A percentile compares a stretch with the other conserved stretches of the same genome.
Conservation (phyloP, 2,329 filamentous ascomycete genomes). For the Chlorencoelia australis region DNA sequence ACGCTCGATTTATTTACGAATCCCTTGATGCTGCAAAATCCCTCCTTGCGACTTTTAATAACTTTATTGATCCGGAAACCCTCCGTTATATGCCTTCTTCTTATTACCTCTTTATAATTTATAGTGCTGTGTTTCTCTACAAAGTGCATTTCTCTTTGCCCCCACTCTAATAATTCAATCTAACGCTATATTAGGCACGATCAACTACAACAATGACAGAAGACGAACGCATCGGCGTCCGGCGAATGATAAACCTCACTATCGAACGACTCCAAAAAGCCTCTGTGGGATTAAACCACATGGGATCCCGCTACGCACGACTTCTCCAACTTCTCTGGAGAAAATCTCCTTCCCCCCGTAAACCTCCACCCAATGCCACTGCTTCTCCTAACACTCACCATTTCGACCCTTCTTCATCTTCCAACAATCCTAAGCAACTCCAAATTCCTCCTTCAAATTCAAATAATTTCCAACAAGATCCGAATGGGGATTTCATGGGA, state of each 20-base stretch:
- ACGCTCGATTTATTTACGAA: conserved; percentile 57
- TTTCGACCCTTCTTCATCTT: too few relatives aligned
- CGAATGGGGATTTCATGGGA: not conserved
- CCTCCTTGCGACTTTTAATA: conserved; percentile 48
- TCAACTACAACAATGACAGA: conserved; percentile 29
- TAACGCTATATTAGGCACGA: too few relatives aligned
- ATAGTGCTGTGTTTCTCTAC: conserved; percentile 55
- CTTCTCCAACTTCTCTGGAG: conserved; percentile 52
- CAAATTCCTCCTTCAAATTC: conserved; percentile 1
- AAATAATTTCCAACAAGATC: not conserved
- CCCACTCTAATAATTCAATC: conserved; percentile 4
- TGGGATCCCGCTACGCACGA: conserved; percentile 50
- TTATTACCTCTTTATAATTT: conserved; percentile 53
- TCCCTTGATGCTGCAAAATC: conserved; percentile 54
- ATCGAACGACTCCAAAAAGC: conserved; percentile 50
- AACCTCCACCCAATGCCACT: not conserved
- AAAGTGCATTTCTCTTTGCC: conserved; percentile 45
- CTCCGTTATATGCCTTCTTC: conserved; percentile 55
- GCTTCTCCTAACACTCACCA: too few relatives aligned
- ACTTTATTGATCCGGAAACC: conserved; percentile 46
- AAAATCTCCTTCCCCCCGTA: conserved; percentile 20
- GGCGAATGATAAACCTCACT: conserved; percentile 46
- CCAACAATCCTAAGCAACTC: not conserved
- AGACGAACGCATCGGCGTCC: conserved; percentile 39
- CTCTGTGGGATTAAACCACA: conserved; percentile 46